Evolutionary conservation across 2,329 filamentous ascomycete genomes (phyloP).

Genomic region (Ophiostoma sp.): DNA sequence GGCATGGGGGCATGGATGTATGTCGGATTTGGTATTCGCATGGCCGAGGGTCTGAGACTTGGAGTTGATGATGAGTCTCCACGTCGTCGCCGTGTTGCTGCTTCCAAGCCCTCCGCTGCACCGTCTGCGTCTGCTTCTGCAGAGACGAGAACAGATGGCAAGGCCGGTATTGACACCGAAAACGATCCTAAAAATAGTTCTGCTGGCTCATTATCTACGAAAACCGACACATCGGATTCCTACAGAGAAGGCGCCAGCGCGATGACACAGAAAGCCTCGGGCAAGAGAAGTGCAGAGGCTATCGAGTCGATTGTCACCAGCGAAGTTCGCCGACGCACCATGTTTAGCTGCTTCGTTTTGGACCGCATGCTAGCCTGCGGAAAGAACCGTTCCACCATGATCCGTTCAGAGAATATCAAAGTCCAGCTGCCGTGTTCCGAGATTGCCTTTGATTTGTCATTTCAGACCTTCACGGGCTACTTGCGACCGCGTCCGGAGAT

Average conservation of each 20-base stretch:
- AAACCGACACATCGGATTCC: background rate
- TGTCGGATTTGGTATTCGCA: slow-evolving; percentile 63
- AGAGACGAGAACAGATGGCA: background rate
- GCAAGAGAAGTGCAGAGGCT: background rate
- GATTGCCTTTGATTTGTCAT: slow-evolving; percentile 61
- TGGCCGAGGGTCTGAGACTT: slow-evolving; percentile 62
- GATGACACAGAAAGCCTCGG: background rate
- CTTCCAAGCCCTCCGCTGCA: background rate
- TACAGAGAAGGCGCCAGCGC: background rate
- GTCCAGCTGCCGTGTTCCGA: slow-evolving; percentile 70
- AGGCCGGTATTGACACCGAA: background rate
- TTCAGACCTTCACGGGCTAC: slow-evolving; percentile 56
- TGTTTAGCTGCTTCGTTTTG: slow-evolving; percentile 73
- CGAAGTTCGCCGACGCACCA: slow-evolving; percentile 67
- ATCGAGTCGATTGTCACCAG: slow-evolving; percentile 52
- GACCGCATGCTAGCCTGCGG: slow-evolving; percentile 69
- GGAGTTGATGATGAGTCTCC: slow-evolving; percentile 53
- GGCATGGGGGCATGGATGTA: slow-evolving; percentile 66
- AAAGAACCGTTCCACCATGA: slow-evolving; percentile 59
- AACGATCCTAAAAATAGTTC: background rate
- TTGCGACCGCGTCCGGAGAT: slow-evolving; percentile 35
- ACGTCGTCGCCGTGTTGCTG: slow-evolving; percentile 23
- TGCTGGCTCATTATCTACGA: background rate
- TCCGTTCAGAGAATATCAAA: slow-evolving; percentile 59
- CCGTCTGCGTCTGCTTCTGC: background rate